Evolutionary conservation across 805 yeast genomes (phyloP).

Genomic region (Lachancea mirantina): DNA sequence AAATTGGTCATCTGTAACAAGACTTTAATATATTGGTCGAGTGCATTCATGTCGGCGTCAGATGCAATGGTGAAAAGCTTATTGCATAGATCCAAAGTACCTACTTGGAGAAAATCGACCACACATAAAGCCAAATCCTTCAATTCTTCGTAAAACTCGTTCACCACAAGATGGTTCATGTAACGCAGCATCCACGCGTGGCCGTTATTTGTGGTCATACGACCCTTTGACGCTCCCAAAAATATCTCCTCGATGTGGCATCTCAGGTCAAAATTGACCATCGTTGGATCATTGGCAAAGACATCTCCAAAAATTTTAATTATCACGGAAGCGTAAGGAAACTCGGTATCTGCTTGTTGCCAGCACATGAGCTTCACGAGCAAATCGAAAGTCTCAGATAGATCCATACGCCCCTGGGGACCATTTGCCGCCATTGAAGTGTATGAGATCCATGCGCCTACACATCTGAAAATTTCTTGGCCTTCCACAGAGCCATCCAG

Average conservation of each 20-base stretch:
- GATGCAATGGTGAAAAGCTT: constrained; percentile 24
- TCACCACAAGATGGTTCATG: constrained; percentile 29
- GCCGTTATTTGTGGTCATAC: constrained; percentile 14
- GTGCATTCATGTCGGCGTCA: constrained; percentile 5
- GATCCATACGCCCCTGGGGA: constrained; percentile 25
- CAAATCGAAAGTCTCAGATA: constrained; percentile 24
- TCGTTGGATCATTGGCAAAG: constrained; percentile 25
- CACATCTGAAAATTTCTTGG: constrained; percentile 22
- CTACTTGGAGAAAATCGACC: constrained; percentile 29
- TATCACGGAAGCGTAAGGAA: constrained; percentile 21
- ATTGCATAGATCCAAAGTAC: constrained; percentile 28
- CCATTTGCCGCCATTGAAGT: constrained; percentile 25
- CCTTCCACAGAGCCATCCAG: constrained; percentile 1
- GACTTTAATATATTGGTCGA: constrained; percentile 38
- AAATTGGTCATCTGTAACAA: constrained; percentile 48
- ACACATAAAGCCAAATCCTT: constrained; percentile 29
- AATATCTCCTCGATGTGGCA: constrained; percentile 26
- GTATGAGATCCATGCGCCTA: constrained; percentile 28
- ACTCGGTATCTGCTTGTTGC: constrained; percentile 22
- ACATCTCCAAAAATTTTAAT: constrained; percentile 23
- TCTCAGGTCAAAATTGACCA: constrained; percentile 27
- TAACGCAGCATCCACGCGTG: constrained; percentile 31
- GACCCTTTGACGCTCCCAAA: constrained; percentile 23
- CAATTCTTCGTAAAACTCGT: constrained; percentile 25
- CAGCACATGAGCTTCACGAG: constrained; percentile 26